Evolutionary conservation across 2,329 filamentous ascomycete species (phyloP), one percentile per base, ranked within the genome.

Genomic region (Dryadomyces quercus-mongolicae): DNA sequence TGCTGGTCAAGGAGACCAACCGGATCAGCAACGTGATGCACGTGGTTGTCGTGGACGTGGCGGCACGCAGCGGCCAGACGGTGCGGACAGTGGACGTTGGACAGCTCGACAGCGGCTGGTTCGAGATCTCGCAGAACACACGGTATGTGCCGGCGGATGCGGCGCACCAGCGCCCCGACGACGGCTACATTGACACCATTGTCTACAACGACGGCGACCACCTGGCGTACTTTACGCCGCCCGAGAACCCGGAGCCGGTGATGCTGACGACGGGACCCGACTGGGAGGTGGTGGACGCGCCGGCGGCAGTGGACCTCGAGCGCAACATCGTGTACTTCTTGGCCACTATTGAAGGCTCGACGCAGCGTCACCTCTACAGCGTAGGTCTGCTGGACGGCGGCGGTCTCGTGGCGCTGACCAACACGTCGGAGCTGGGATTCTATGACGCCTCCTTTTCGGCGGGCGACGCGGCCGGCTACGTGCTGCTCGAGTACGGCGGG

Each of bases 51-150:
- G 82, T 97, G 54, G 88, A 98, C 65, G 86, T 93, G 5, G 70
- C 74, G 21, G 71, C 76, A 3, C 84, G 89, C 49, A 82, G 79
- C 20, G 91, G 88, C 34, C 86, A 85, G 67, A 85, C 87, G 0
- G 82, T 96, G 49, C 79, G 92, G 59, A 85, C 83, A 20, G 79
- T 88, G 50, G 82, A 98, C 66, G 82, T 96, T 50, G 80, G 82
- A 59, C 77, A 85, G 55, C 75, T 96, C n/a, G 93, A 98, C 66
- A 91, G 91, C 21, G 94, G 93, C 38, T 98, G 93, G 93, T 92
- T 96, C 62, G 93, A 98, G 70, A 88, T 95, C 45, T 88, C 89
- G 1, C 85, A 95, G 62, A 81, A 85, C 45, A 95, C 91, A 3
- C 82, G 75, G 15, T 97, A 86, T 64, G 84, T 98, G 55, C 93